phyloP scores from a whole-genome alignment of 2,329 filamentous ascomycete species.

The Sphaerulina populicola region DNA sequence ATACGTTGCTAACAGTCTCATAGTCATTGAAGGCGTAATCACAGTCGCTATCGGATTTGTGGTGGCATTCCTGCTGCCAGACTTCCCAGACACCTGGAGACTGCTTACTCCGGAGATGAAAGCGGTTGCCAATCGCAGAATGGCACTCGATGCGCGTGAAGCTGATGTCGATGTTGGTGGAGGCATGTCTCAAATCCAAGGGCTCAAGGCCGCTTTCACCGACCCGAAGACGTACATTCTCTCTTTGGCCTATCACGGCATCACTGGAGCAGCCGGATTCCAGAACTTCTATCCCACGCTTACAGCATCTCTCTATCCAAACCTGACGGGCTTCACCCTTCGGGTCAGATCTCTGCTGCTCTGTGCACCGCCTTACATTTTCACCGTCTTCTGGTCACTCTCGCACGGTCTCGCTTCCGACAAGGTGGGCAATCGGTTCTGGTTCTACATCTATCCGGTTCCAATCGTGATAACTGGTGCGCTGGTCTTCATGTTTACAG shows the following conservation, averaged over 20 bases:
- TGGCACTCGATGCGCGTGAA: slow-evolving; percentile 46
- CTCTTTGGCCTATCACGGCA: slow-evolving; percentile 42
- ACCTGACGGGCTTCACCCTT: slow-evolving; percentile 31
- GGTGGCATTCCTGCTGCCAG: slow-evolving; percentile 37
- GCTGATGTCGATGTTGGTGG: slow-evolving; percentile 44
- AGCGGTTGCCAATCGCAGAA: slow-evolving; percentile 41
- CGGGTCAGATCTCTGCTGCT: slow-evolving; percentile 43
- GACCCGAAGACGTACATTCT: slow-evolving; percentile 46
- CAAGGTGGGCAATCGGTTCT: slow-evolving; percentile 41
- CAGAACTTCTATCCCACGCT: slow-evolving; percentile 52
- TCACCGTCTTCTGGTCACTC: slow-evolving; percentile 45
- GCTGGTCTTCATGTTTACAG: slow-evolving; percentile 48
- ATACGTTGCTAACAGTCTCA: slow-evolving; percentile 31
- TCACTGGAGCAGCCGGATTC: slow-evolving; percentile 41
- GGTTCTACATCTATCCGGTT: slow-evolving; percentile 48
- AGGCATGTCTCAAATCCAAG: slow-evolving; percentile 42
- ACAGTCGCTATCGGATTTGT: slow-evolving; percentile 23
- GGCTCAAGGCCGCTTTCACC: slow-evolving; percentile 45
- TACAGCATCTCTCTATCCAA: slow-evolving; percentile 36
- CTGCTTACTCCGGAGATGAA: slow-evolving; percentile 40
- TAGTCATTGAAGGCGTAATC: slow-evolving; percentile 32
- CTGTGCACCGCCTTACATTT: slow-evolving; percentile 47
- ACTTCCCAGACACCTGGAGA: slow-evolving; percentile 44
- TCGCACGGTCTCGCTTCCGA: slow-evolving; percentile 42
- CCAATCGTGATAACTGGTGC: slow-evolving; percentile 46